Conservation (phyloP, 225 moss, liverwort and hornwort genomes). For the Antitrichia curtipendula region DNA sequence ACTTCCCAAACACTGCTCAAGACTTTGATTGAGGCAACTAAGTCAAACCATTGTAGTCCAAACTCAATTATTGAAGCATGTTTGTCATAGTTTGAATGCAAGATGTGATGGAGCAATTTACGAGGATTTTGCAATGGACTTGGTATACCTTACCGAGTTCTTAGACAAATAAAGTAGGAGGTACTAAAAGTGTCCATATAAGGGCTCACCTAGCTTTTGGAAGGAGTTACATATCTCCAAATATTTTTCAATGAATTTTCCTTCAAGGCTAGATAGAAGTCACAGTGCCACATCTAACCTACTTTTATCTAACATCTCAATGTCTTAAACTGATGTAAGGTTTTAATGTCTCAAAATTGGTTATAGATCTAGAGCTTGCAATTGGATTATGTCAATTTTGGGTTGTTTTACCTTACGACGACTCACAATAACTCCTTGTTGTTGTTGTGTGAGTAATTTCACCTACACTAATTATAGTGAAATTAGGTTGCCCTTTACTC, state of each 20-base stretch:
- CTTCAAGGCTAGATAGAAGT: neutral
- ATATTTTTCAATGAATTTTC: neutral
- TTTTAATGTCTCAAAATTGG: neutral
- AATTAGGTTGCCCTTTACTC: no score
- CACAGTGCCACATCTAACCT: neutral
- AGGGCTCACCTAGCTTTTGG: neutral
- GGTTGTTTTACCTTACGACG: neutral
- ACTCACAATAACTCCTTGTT: neutral
- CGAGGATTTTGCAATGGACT: fast-evolving
- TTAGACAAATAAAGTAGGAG: neutral
- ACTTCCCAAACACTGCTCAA: no score
- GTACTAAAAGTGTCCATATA: neutral
- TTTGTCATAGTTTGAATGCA: neutral
- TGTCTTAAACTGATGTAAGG: neutral
- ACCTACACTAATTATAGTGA: no score
- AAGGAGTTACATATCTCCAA: neutral
- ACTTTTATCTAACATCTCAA: neutral
- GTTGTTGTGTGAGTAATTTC: neutral
- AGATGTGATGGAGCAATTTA: neutral
- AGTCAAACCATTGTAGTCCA: neutral
- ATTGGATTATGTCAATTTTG: neutral
- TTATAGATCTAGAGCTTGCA: neutral
- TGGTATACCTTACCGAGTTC: neutral
- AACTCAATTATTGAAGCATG: neutral
- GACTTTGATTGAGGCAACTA: neutral